A percentile compares a stretch with the other conserved stretches of the same genome.
Conservation (phyloP, 75 land plant genomes). For the Sequoiadendron giganteum region DNA sequence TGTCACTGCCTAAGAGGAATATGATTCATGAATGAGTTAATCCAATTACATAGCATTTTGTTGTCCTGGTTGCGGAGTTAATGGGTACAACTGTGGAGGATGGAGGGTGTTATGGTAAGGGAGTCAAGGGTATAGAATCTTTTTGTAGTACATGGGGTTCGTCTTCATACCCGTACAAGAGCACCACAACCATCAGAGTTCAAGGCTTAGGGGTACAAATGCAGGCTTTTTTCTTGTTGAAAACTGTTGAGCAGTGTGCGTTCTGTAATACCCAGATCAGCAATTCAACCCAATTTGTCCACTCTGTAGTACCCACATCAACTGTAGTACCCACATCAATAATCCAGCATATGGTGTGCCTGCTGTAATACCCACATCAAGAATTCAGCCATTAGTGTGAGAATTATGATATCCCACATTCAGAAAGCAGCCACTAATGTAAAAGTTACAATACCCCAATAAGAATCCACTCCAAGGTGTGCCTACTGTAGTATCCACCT, state of each 20-base stretch:
- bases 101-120: neutral
- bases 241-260: neutral
- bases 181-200: neutral
- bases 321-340: neutral
- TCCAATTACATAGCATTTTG: neutral
- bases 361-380: neutral
- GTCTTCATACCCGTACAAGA: neutral
- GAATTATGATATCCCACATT: too few species aligned
- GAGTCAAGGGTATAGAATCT: neutral
- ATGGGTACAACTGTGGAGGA: neutral
- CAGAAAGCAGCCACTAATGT: neutral
- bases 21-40: neutral
- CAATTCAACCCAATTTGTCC: neutral
- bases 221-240: neutral
- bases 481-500: neutral
- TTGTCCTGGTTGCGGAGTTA: neutral
- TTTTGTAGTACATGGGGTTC: neutral
- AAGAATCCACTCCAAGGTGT: neutral
- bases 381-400: neutral
- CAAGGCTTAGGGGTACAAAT: neutral
- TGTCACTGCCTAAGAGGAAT: neutral
- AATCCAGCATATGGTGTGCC: neutral
- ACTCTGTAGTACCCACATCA: neutral
- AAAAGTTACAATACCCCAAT: neutral
- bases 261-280: neutral